Evolutionary conservation across 805 yeast genomes (phyloP), one percentile per base, ranked within the genome.

Genomic region (Metschnikowia drakensbergensis): DNA sequence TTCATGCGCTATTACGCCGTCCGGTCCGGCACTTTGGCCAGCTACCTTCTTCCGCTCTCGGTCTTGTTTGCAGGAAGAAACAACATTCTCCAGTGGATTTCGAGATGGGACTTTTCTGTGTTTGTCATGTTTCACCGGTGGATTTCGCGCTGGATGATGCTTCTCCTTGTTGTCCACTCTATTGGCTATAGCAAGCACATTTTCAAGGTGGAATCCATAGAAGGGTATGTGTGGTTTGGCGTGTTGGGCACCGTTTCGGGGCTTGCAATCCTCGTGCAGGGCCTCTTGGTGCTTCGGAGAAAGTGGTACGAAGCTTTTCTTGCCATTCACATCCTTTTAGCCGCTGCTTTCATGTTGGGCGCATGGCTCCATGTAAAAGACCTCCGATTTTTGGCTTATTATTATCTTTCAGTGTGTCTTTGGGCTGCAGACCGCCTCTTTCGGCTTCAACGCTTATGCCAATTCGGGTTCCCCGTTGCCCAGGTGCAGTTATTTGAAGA

Each of bases 401-500:
- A 49, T 43, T 55, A 55, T 36, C 45, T 40, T 10, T 49, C 60
- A 5, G 51, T 47, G 32, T 50, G 56, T 40, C 48, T 55, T 37
- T 57, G 60, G 60, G 48, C 41, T 2, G 34, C 30, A 25, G 60
- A 57, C 60, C 70, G 91, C 47, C 51, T 80, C 0, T 58, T 78
- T 10, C 75, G 96, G 53, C 50, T 83, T 8, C 66, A 74, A 1
- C 75, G 88, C 47, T 63, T 88, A 1, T 46, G 76, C 10, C 59
- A 68, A 30, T 83, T 84, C 52, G 96, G 96, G 5, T 80, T 76
- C 25, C 77, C 81, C 25, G 61, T 68, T 10, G 86, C 84, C 1
- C 56, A 66, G 5, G 72, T 76, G 25, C 54, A 59, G n/a, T 60
- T 77, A 7, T 59, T 67, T 22, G 74, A 71, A 25, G 72, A 69